A percentile compares a stretch with the other conserved stretches of the same genome.
phyloP scores from a whole-genome alignment of 2,329 filamentous ascomycete species.

The Zasmidium cellare region DNA sequence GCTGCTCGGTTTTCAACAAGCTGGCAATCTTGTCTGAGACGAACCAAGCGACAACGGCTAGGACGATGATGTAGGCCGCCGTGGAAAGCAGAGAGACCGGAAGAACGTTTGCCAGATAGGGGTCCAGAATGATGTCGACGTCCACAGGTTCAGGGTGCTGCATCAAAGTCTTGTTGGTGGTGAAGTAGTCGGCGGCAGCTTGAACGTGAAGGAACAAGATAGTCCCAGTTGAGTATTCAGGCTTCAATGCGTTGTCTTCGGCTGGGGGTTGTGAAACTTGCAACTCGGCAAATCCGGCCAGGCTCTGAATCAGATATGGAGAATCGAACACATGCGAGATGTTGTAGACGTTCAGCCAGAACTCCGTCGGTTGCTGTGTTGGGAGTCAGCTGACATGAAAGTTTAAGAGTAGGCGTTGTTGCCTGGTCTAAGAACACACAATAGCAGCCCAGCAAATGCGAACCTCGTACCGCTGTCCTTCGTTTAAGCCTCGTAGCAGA shows the following conservation, averaged over 20 bases:
- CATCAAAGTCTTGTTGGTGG: slow-evolving; percentile 74
- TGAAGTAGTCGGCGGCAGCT: slow-evolving; percentile 83
- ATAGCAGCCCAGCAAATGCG: slow-evolving; percentile 92
- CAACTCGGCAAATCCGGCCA: slow-evolving; percentile 29
- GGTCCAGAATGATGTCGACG: slow-evolving; percentile 82
- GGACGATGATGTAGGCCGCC: slow-evolving; percentile 63
- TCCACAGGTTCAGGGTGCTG: slow-evolving; percentile 68
- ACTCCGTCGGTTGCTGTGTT: slow-evolving; percentile 80
- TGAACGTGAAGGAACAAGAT: slow-evolving; percentile 70
- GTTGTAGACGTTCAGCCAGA: slow-evolving; percentile 67
- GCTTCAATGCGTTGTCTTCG: not conserved
- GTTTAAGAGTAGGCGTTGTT: not conserved
- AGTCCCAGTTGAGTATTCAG: slow-evolving; percentile 9
- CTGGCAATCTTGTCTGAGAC: slow-evolving; percentile 45
- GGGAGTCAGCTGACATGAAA: slow-evolving; percentile 6
- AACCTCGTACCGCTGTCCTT: slow-evolving; percentile 80
- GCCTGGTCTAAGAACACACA: slow-evolving; percentile 56
- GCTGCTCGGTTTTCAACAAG: slow-evolving; percentile 2
- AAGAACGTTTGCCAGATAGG: slow-evolving; percentile 75
- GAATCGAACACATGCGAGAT: slow-evolving; percentile 58
- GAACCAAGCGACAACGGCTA: slow-evolving; percentile 58
- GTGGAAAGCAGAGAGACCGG: slow-evolving; percentile 76
- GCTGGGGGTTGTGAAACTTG: slow-evolving; percentile 4
- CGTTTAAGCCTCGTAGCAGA: slow-evolving; percentile 68
- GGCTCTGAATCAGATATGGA: slow-evolving; percentile 31